phyloP scores from a whole-genome alignment of 148 eudicot species.

The Camellia lanceoleosa region DNA sequence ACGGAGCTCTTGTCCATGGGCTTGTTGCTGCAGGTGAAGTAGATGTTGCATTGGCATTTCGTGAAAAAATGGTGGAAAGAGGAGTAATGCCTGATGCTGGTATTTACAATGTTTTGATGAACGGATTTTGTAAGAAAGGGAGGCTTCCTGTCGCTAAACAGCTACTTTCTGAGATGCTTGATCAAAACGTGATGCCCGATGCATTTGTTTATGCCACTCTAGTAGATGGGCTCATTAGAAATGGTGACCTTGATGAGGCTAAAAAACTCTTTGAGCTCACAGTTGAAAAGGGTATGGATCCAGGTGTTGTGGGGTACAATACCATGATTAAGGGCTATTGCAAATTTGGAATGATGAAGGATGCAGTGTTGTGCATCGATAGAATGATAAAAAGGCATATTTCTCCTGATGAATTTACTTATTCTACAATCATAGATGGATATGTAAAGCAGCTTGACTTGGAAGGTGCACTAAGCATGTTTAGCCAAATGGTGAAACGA shows the following conservation, averaged over 20 bases:
- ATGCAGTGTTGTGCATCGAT: constrained; percentile 55
- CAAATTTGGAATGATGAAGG: constrained; percentile 70
- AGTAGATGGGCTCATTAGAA: constrained; percentile 70
- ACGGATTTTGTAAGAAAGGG: constrained; percentile 69
- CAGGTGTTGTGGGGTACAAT: constrained; percentile 73
- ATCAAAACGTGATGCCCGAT: constrained; percentile 63
- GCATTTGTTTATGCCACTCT: constrained; percentile 65
- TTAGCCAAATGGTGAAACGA: constrained; percentile 51
- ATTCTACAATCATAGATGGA: constrained; percentile 86
- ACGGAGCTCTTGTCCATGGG: constrained; percentile 83
- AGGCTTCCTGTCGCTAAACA: constrained; percentile 56
- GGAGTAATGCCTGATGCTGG: constrained; percentile 69
- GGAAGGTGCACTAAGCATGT: constrained; percentile 49
- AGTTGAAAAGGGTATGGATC: constrained; percentile 48
- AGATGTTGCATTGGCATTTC: constrained; percentile 58
- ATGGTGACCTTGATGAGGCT: constrained; percentile 65
- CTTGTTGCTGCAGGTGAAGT: constrained; percentile 68
- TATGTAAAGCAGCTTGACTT: constrained; percentile 69
- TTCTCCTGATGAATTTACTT: constrained; percentile 71
- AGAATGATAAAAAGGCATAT: constrained; percentile 44
- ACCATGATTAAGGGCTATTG: constrained; percentile 85
- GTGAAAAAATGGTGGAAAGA: constrained; percentile 63
- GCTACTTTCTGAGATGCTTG: constrained; percentile 75
- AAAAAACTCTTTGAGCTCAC: constrained; percentile 55
- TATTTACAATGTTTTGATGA: constrained; percentile 76